Conservation (phyloP, 2,329 filamentous ascomycete species). For the Chaetomiaceae sp. region DNA sequence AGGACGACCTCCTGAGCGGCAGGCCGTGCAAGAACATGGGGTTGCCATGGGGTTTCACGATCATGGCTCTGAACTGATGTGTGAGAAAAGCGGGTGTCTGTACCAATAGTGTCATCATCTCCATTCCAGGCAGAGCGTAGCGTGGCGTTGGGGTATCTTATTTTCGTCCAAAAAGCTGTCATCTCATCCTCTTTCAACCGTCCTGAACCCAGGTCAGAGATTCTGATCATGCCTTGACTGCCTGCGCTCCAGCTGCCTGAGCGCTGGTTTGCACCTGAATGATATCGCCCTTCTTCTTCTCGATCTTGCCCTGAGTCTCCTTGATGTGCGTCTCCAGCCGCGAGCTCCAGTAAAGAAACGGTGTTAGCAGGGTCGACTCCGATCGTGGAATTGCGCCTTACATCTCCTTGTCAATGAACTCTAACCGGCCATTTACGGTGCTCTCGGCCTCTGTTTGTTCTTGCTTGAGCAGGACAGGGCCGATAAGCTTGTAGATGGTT, state of each 20-base stretch:
- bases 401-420: slow-evolving; percentile 94
- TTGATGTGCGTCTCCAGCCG: slow-evolving; percentile 47
- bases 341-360: slow-evolving; percentile 15
- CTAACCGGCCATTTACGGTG: slow-evolving; percentile 82
- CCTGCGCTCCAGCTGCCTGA: slow-evolving; percentile 34
- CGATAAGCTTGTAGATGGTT: slow-evolving; percentile 92
- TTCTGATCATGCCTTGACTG: slow-evolving; percentile 25
- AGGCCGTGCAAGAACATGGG: slow-evolving; percentile 33
- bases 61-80: slow-evolving; percentile 32
- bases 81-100: background rate
- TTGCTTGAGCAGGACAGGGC: slow-evolving; percentile 89
- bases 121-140: slow-evolving; percentile 12
- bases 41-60: slow-evolving; percentile 33
- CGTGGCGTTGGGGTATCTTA: slow-evolving; percentile 17
- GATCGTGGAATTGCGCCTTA: slow-evolving; percentile 39
- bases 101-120: slow-evolving; percentile 16
- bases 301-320: slow-evolving; percentile 49
- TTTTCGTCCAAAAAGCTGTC: background rate
- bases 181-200: too few species aligned
- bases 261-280: slow-evolving; percentile 49
- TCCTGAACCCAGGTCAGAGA: too few species aligned
- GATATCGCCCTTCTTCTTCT: slow-evolving; percentile 55
- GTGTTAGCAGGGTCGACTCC: slow-evolving; percentile 1
- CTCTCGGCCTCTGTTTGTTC: slow-evolving; percentile 84
- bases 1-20: slow-evolving; percentile 25